A percentile compares a stretch with the other conserved stretches of the same genome.
phyloP scores from a whole-genome alignment of 1,139 yeast species.

The Arxiozyma telluris region DNA sequence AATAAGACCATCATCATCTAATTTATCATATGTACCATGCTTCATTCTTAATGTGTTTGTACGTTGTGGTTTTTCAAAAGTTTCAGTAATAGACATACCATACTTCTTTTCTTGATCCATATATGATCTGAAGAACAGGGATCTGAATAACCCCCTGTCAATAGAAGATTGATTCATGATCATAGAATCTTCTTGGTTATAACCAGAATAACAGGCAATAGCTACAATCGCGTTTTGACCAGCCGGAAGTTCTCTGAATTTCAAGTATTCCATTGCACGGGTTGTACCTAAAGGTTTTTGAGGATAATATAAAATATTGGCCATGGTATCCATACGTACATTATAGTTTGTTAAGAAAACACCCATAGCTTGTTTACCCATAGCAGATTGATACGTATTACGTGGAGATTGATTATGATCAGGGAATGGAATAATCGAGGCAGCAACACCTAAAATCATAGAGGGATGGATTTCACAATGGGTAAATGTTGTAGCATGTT shows the following conservation, averaged over 20 bases:
- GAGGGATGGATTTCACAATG: slow-evolving; percentile 99
- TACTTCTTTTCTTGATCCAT: slow-evolving; percentile 98
- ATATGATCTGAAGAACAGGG: slow-evolving; percentile 90
- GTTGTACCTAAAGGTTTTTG: slow-evolving; percentile 99
- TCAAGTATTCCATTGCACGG: slow-evolving; percentile 95
- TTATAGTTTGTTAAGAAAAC: slow-evolving; percentile 93
- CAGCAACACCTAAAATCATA: slow-evolving; percentile 97
- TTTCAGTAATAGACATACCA: slow-evolving; percentile 96
- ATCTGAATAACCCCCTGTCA: slow-evolving; percentile 93
- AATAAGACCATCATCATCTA: slow-evolving; percentile 96
- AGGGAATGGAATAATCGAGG: slow-evolving; percentile 98
- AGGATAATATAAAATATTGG: slow-evolving; percentile 91
- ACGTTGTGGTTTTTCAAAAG: slow-evolving; percentile 91
- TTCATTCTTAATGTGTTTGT: slow-evolving; percentile 90
- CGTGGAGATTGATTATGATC: slow-evolving; percentile 99
- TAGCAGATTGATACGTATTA: slow-evolving; percentile 97
- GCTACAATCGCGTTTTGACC: slow-evolving; percentile 99
- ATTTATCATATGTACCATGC: slow-evolving; percentile 95
- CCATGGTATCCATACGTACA: slow-evolving; percentile 99
- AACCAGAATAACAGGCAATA: slow-evolving; percentile 95
- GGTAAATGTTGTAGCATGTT: slow-evolving; percentile 78
- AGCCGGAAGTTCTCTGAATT: slow-evolving; percentile 96
- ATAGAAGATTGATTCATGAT: slow-evolving; percentile 98
- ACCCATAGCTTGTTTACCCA: slow-evolving; percentile 99
- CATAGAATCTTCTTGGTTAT: slow-evolving; percentile 99